Base-by-base conservation (phyloP, 768 basidiomycete genomes). In the Russula virescens region DNA sequence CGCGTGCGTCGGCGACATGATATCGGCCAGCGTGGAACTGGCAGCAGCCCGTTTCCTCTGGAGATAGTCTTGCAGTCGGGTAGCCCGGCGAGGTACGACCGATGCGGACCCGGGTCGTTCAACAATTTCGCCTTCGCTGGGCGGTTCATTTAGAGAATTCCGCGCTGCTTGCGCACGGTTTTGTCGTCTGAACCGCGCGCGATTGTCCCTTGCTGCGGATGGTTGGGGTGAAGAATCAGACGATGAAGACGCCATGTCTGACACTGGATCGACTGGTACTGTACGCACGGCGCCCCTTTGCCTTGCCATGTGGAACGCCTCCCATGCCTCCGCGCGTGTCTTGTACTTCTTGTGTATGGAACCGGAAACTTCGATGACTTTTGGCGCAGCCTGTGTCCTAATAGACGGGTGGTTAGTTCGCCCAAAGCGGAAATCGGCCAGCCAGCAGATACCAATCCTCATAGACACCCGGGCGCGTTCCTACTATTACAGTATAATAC, bases 361-460 rank as follows among this genome's bases (percentile, higher is more conserved):
- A 14, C 63, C 63, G 19, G 63, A 26, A 18, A 64, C 45, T 38
- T 18, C 58, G 48, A 0, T 49, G 48, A 64, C 63, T 45, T 35
- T 64, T 6, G 58, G 53, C 19, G 25, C 63, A 19, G 28, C 53
- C 25, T 64, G 53, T n/a, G 38, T n/a, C 63, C 63, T 64, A 34
- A 5, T 48, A 42, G 42, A 16, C 16, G 38, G 45, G 28, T 54
- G 13, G 35, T 54, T 5, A 49, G 40, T 6, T 19, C 46, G n/a
- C 21, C 8, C 38, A 23, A 18, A 25, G 23, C 18, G 26, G 52
- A 58, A 23, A 31, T 31, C 25, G 21, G 35, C 26, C 6, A 34
- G 40, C 51, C 23, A 47, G 66, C 46, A 45, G 43, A 60, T 62
- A 67, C 55, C 61, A 67, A 28, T 56, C 55, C 10, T 3, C 26